A percentile compares a stretch with the other conserved stretches of the same genome.
Conservation (phyloP, 192 early-diverging fungal genomes). For the Backusella australiensis region DNA sequence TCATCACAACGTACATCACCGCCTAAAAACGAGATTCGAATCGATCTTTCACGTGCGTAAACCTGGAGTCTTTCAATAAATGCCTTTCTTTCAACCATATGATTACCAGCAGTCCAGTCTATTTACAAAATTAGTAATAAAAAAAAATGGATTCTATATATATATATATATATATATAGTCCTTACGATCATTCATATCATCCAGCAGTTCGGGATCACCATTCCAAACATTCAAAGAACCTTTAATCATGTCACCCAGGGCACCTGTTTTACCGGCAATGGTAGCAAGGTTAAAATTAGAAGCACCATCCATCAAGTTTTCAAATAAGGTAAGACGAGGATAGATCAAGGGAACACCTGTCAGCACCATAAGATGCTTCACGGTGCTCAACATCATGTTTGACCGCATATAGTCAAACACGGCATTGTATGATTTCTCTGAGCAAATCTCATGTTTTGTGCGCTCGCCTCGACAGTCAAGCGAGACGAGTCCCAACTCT, state of each 20-base stretch:
- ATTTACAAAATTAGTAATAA: background rate
- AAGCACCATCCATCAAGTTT: conserved; percentile 56
- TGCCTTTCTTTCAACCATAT: conserved; percentile 65
- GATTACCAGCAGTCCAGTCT: conserved; percentile 62
- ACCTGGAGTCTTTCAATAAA: conserved; percentile 65
- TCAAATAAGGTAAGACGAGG: conserved; percentile 71
- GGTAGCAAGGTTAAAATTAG: conserved; percentile 50
- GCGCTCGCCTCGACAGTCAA: conserved; percentile 77
- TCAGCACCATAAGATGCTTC: conserved; percentile 67
- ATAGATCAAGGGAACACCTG: conserved; percentile 75
- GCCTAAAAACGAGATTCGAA: conserved; percentile 78
- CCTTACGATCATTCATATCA: conserved; percentile 78
- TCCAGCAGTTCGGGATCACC: conserved; percentile 84
- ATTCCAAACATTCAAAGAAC: conserved; percentile 43
- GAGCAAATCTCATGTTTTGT: conserved; percentile 56
- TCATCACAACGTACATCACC: conserved; percentile 65
- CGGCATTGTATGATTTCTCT: conserved; percentile 55
- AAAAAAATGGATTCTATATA: background rate
- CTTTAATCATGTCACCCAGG: conserved; percentile 36
- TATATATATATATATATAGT: conserved; percentile 23
- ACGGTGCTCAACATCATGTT: conserved; percentile 45
- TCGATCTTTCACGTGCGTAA: conserved; percentile 49
- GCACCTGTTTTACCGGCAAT: conserved; percentile 56
- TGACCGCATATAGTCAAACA: conserved; percentile 52
- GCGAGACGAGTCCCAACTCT: conserved; percentile 57